Conservation (phyloP, 495 filamentous ascomycete species). For the Tricharina praecox region DNA sequence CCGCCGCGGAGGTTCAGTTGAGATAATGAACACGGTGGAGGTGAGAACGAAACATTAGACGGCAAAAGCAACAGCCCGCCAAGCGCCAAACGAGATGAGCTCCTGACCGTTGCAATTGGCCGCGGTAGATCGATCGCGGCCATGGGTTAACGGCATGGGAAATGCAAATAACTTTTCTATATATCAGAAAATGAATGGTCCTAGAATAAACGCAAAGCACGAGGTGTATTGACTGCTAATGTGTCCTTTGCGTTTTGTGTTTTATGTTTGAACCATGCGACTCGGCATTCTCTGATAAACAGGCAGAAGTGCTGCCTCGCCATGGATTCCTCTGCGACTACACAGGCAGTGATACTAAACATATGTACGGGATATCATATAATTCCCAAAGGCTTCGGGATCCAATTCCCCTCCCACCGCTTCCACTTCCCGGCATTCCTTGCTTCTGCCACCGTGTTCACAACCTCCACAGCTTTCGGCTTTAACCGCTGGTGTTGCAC, state of each 20-base stretch:
- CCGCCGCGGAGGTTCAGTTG: constrained; percentile 15
- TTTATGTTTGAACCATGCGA: no score
- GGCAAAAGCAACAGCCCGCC: background rate
- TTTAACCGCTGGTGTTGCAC: constrained; percentile 11
- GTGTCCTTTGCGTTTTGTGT: no score
- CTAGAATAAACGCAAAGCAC: no score
- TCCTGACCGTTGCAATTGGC: background rate
- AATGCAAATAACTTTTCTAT: no score
- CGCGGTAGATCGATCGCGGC: background rate
- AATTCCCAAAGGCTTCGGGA: constrained; percentile 45
- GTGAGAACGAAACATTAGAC: constrained; percentile 1
- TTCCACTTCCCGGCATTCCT: constrained; percentile 31
- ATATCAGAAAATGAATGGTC: no score
- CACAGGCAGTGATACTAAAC: no score
- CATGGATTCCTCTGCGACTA: no score
- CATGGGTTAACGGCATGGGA: background rate
- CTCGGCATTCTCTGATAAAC: no score
- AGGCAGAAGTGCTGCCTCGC: no score
- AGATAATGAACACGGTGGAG: constrained; percentile 14
- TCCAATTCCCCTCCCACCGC: constrained; percentile 38
- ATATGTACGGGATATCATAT: no score
- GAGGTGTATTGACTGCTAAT: no score
- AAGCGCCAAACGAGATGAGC: background rate
- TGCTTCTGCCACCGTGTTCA: background rate
- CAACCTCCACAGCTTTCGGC: background rate